These are phyloP conservation scores for Melastoma malabathricum DNA, from an alignment of 345 rosid species.

Conservation along the genomic window DNA sequence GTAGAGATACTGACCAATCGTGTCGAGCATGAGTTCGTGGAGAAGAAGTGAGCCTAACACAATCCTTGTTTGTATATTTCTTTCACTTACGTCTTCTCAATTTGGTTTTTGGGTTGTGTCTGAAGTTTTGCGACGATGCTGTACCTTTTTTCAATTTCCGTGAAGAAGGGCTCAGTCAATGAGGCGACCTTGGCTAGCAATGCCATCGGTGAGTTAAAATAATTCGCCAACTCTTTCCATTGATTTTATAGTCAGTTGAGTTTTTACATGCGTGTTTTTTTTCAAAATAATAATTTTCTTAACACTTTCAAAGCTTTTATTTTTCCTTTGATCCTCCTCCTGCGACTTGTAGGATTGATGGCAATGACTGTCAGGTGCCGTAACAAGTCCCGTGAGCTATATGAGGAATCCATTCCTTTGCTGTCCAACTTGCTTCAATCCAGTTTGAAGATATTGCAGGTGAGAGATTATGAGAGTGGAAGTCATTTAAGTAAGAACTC, in stretches of 20 bases:
- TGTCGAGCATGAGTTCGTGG: conserved; percentile 8
- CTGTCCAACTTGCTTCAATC: conserved; percentile 6
- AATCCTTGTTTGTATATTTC: not conserved
- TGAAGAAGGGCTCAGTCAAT: conserved; percentile 7
- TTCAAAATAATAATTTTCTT: not conserved
- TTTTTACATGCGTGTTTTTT: too few relatives aligned
- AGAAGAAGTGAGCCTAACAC: conserved; percentile 8
- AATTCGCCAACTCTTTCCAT: too few relatives aligned
- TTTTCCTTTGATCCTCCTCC: not conserved
- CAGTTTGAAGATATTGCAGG: not conserved
- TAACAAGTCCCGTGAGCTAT: conserved; percentile 6
- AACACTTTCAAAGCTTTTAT: not conserved
- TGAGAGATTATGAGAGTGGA: not conserved
- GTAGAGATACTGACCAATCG: conserved; percentile 1
- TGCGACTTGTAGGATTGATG: conserved; percentile 5
- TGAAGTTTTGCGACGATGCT: conserved; percentile 8
- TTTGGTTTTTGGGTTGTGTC: not conserved
- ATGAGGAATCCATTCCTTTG: conserved; percentile 5
- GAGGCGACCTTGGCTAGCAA: conserved; percentile 8
- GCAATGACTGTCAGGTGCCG: conserved; percentile 9
- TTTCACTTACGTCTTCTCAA: not conserved
- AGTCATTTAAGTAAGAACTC: not conserved
- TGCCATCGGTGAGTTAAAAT: conserved; percentile 9
- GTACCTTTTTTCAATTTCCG: conserved; percentile 3
- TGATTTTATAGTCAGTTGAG: too few relatives aligned